phyloP scores from a whole-genome alignment of 306 rosid species.

The Cyamopsis tetragonoloba region DNA sequence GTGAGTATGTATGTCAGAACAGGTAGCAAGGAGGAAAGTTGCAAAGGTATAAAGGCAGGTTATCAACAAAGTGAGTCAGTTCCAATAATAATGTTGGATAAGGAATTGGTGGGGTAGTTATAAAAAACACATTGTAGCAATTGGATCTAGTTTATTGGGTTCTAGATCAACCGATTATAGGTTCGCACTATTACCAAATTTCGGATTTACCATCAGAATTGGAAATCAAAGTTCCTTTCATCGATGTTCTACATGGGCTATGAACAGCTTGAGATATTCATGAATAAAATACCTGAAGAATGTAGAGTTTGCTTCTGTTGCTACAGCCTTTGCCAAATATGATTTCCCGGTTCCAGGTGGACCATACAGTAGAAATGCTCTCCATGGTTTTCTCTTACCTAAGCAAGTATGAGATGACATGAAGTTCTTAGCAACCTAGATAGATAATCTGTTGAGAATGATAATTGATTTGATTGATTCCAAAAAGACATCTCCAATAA shows the following conservation, averaged over 20 bases:
- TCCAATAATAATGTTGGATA: not conserved
- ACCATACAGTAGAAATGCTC: constrained; percentile 76
- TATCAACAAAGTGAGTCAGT: not conserved
- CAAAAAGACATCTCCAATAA: not conserved
- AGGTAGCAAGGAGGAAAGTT: not conserved
- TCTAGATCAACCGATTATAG: not conserved
- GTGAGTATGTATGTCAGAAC: not conserved
- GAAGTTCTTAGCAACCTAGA: not conserved
- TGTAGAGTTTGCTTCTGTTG: constrained; percentile 81
- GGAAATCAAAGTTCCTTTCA: not conserved
- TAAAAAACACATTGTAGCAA: not conserved
- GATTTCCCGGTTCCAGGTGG: constrained; percentile 93
- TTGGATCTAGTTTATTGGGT: not conserved
- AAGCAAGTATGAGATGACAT: not conserved
- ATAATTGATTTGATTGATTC: not conserved
- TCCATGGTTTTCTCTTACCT: constrained; percentile 87
- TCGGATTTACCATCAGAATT: not conserved
- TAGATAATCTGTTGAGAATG: not conserved
- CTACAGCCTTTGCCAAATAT: constrained; percentile 85
- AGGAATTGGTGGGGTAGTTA: not conserved
- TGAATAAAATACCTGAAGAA: constrained; percentile 58
- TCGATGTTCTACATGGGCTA: not conserved
- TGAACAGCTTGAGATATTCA: not conserved
- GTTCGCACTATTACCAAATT: not conserved
- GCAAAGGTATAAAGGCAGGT: not conserved